A percentile compares a stretch with the other conserved stretches of the same genome.
phyloP scores from a whole-genome alignment of 2,329 filamentous ascomycete species.

The Fusarium compactum region DNA sequence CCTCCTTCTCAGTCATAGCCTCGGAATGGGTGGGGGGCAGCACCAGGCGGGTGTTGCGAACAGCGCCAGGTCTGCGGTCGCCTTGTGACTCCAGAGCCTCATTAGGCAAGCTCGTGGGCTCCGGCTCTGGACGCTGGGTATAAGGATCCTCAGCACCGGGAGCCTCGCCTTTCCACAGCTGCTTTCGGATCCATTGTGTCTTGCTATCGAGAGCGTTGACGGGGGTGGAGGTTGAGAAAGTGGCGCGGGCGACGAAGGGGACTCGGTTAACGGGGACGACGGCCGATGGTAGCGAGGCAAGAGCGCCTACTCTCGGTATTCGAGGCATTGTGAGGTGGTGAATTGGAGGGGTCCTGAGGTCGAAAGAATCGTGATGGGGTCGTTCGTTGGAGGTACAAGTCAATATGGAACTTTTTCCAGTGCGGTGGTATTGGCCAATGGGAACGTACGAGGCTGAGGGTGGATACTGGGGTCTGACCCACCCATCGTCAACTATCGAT shows the following conservation, averaged over 20 bases:
- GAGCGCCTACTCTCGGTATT: slow-evolving; percentile 55
- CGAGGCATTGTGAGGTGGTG: slow-evolving; percentile 55
- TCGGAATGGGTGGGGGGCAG: slow-evolving; percentile 53
- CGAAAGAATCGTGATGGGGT: slow-evolving; percentile 30
- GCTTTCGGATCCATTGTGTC: slow-evolving; percentile 55
- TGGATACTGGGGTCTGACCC: slow-evolving; percentile 16
- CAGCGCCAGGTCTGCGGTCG: slow-evolving; percentile 44
- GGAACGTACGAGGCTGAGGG: slow-evolving; percentile 40
- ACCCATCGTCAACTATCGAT: slow-evolving; percentile 34
- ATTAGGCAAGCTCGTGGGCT: slow-evolving; percentile 49
- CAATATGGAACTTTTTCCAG: slow-evolving; percentile 48
- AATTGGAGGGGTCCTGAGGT: slow-evolving; percentile 13
- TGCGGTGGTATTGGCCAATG: slow-evolving; percentile 45
- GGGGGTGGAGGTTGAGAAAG: slow-evolving; percentile 53
- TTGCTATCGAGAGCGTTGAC: slow-evolving; percentile 47
- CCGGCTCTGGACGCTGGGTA: slow-evolving; percentile 50
- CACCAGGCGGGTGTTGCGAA: slow-evolving; percentile 49
- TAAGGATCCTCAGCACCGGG: slow-evolving; percentile 56
- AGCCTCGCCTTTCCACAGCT: slow-evolving; percentile 57
- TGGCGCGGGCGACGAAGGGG: slow-evolving; percentile 45
- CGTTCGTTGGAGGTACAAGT: slow-evolving; percentile 17
- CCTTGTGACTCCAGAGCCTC: slow-evolving; percentile 46
- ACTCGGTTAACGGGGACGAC: slow-evolving; percentile 43
- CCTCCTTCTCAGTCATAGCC: slow-evolving; percentile 50
- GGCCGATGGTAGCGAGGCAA: slow-evolving; percentile 49